Evolutionary conservation across 441 rosid genomes (phyloP), one percentile per base, ranked within the genome.

Genomic region (Hura crepitans): DNA sequence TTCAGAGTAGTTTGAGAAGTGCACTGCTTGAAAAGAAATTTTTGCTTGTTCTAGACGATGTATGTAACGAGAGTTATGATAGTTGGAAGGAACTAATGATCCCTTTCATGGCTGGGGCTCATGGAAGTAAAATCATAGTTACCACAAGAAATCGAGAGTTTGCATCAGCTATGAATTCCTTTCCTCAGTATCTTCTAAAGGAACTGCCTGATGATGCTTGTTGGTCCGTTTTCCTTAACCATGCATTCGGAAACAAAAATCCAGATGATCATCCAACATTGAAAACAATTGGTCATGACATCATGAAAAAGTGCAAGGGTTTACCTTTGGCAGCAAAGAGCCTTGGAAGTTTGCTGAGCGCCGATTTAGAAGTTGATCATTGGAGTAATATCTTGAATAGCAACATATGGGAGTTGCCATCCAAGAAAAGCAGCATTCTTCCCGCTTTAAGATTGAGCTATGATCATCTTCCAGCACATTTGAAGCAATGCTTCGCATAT

Each of bases 401-500:
- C 33, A 13, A 25, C 35, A 22, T 62, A 10, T 25, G 37, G 20
- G 23, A 62, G 17, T 43, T 62, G 20, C 53, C 33, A 23, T 55
- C 59, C 17, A 55, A 55, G 51, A 42, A 62, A 43, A 42, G 30
- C 25, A 42, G 15, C 66, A 22, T 62, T 25, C 18, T 62, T 15
- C 28, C 66, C 17, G 10, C 66, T 27, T 62, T 62, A 46, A 42
- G 66, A 43, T 43, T 43, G 51, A 62, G 66, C 23, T 62, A 62
- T 17, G 28, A 13, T 15, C 28, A 23, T 27, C 23, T 62, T 13
- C 66, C 66, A 12, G 10, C 30, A 17, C 11, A 15, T 0, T 50
- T 75, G 3, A 73, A 74, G 57, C 50, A 53, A 28, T 77, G 80
- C 42, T 74, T 77, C 25, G 70, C 69, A 2, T 80, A 67, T 54